A percentile compares a stretch with the other conserved stretches of the same genome.
Conservation (phyloP, 129 eudicot genomes). For the Flaveria robusta region DNA sequence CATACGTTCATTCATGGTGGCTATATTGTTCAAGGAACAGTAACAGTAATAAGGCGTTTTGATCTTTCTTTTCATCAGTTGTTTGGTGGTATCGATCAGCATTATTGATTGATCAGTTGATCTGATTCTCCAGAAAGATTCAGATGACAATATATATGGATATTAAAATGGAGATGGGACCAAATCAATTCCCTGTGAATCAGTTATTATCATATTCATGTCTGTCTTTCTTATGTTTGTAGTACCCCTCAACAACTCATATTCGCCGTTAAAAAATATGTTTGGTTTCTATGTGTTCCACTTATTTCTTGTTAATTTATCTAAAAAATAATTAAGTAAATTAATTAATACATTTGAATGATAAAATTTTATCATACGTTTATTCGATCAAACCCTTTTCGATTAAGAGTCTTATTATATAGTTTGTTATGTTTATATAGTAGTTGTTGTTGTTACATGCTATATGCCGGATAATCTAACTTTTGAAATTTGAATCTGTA, state of each 20-base stretch:
- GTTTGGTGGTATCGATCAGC: neutral
- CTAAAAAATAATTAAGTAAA: too few species aligned
- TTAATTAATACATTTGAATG: neutral
- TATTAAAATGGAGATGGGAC: neutral
- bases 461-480: neutral
- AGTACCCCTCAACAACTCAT: neutral
- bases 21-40: neutral
- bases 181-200: neutral
- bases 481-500: too few species aligned
- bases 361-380: neutral
- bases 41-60: conserved; percentile 10
- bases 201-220: neutral
- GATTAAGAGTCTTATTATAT: neutral
- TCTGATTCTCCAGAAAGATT: neutral
- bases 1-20: neutral
- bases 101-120: neutral
- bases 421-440: neutral
- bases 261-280: neutral
- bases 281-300: neutral
- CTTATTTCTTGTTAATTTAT: too few species aligned
- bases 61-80: neutral
- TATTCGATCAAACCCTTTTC: neutral
- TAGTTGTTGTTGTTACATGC: neutral
- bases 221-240: neutral
- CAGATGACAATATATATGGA: neutral